phyloP scores from a whole-genome alignment of 768 basidiomycete species.

The Pholiota conissans region DNA sequence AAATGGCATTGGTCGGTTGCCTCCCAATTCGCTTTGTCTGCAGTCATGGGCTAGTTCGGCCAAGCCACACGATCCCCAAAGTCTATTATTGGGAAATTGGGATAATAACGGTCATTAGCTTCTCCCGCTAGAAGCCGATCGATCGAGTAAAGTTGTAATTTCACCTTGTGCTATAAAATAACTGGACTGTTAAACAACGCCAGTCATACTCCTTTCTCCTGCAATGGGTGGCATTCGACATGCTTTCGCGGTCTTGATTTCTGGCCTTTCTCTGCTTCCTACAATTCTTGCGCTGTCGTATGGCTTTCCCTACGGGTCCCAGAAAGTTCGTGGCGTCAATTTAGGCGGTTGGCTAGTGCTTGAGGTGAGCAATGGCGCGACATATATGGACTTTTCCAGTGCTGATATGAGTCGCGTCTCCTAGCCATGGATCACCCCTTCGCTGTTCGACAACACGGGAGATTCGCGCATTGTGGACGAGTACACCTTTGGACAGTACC shows the following conservation, averaged over 20 bases:
- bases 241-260: background rate
- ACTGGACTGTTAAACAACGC: background rate
- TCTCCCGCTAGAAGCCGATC: slow-evolving; percentile 21
- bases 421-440: slow-evolving; percentile 80
- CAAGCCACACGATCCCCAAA: slow-evolving; percentile 6
- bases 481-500: slow-evolving; percentile 71
- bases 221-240: background rate
- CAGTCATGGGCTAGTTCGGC: background rate
- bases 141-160: slow-evolving; percentile 15
- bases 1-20: slow-evolving; percentile 1
- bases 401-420: slow-evolving; percentile 1
- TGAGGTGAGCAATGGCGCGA: slow-evolving; percentile 31
- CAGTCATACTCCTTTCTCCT: background rate
- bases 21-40: slow-evolving; percentile 9
- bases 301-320: slow-evolving; percentile 70
- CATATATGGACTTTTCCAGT: slow-evolving; percentile 5
- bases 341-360: slow-evolving; percentile 62
- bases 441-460: slow-evolving; percentile 69
- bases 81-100: slow-evolving; percentile 17
- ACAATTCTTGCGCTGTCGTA: slow-evolving; percentile 31
- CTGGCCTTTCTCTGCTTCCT: background rate
- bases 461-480: slow-evolving; percentile 66
- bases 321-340: slow-evolving; percentile 82
- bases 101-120: slow-evolving; percentile 12
- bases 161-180: slow-evolving; percentile 4